Percentiles rank a stretch among this genome's conserved stretches.
phyloP scores from a whole-genome alignment of 75 land plant species.

The Selaginella tamariscina region DNA sequence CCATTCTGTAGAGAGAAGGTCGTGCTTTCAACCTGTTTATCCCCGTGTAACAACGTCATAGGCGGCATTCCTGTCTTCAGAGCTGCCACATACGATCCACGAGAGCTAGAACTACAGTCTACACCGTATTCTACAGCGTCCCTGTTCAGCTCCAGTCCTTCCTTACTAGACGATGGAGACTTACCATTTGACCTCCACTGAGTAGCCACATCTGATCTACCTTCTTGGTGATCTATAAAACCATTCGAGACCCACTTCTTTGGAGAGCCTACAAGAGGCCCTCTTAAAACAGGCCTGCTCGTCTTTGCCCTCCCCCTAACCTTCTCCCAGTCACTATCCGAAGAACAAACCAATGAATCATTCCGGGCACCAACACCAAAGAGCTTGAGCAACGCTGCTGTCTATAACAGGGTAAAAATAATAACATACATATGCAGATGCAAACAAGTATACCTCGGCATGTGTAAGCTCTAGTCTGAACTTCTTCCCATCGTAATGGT shows the following conservation, averaged over 20 bases:
- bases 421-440: neutral
- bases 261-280: conserved; percentile 8
- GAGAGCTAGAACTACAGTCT: conserved; percentile 7
- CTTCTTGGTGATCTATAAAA: too few relatives aligned
- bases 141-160: neutral
- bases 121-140: neutral
- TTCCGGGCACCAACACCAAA: conserved; percentile 19
- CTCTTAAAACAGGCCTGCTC: conserved; percentile 9
- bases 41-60: too few relatives aligned
- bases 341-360: neutral
- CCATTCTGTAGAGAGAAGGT: too few relatives aligned
- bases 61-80: conserved; percentile 23
- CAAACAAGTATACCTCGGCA: conserved; percentile 21
- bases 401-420: conserved; percentile 16
- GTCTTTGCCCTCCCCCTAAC: conserved; percentile 15
- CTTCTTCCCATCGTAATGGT: conserved; percentile 25
- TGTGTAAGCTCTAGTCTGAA: conserved; percentile 28
- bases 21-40: conserved; percentile 15
- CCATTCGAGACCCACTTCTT: neutral
- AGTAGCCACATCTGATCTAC: neutral
- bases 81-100: conserved; percentile 23
- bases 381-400: conserved; percentile 24
- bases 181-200: neutral
- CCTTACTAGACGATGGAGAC: neutral
- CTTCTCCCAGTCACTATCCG: conserved; percentile 26